Conservation (phyloP, 2,329 filamentous ascomycete species). For the Magnaporthiopsis incrustans region DNA sequence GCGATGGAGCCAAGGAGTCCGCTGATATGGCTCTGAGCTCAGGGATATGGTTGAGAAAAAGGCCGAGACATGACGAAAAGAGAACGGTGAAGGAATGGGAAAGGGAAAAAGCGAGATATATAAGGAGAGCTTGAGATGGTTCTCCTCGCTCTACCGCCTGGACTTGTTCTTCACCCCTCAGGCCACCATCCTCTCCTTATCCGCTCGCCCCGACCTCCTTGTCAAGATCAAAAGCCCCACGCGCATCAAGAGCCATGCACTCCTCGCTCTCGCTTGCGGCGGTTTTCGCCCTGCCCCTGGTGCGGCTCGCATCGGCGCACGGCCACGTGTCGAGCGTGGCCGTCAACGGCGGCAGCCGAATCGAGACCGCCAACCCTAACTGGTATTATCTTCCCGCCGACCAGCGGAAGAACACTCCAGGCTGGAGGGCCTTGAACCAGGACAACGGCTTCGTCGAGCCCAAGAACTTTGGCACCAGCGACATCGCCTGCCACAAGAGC, state of each 20-base stretch:
- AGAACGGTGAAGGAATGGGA: background rate
- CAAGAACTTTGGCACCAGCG: constrained; percentile 26
- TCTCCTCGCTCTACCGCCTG: background rate
- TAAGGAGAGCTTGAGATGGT: background rate
- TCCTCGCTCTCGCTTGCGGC: background rate
- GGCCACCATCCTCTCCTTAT: background rate
- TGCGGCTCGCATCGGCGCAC: background rate
- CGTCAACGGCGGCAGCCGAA: background rate
- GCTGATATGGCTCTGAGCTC: background rate
- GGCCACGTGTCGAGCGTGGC: background rate
- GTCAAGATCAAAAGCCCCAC: background rate
- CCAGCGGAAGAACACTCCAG: constrained; percentile 18
- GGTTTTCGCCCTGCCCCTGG: background rate
- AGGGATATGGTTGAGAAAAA: background rate
- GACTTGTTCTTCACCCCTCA: background rate
- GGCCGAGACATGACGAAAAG: background rate
- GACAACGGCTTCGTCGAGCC: constrained; percentile 44
- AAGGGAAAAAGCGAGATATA: background rate
- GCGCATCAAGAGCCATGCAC: background rate
- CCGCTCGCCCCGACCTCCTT: too few species aligned
- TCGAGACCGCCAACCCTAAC: background rate
- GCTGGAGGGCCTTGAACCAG: constrained; percentile 33
- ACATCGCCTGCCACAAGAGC: constrained; percentile 39
- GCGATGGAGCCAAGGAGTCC: background rate
- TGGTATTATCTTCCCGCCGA: background rate